phyloP scores from a whole-genome alignment of 352 stramenopile genomes.

The Phytophthora citrophthora region DNA sequence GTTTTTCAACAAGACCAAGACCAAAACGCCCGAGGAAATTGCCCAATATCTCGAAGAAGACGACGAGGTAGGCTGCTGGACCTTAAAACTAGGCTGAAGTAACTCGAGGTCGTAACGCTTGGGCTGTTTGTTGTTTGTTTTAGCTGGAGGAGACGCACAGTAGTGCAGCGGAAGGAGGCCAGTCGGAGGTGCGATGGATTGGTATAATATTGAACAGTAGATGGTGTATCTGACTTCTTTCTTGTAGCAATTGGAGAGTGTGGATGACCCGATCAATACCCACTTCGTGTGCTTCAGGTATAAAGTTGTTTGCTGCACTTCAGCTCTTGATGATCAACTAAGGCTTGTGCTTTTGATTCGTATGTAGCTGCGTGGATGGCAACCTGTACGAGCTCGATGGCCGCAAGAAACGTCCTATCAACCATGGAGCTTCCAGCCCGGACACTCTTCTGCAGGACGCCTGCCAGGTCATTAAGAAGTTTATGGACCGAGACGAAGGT shows the following conservation, averaged over 20 bases:
- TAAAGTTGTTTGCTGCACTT: background rate
- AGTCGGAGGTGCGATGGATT: slow-evolving; percentile 75
- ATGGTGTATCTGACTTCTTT: background rate
- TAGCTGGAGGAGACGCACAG: slow-evolving; percentile 93
- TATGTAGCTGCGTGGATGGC: slow-evolving; percentile 83
- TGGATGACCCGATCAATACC: slow-evolving; percentile 95
- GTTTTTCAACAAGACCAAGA: slow-evolving; percentile 85
- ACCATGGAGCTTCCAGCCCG: slow-evolving; percentile 90
- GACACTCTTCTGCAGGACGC: slow-evolving; percentile 91
- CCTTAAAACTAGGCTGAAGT: no score
- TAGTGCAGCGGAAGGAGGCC: slow-evolving; percentile 86
- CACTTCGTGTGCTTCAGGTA: slow-evolving; percentile 97
- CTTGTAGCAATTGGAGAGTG: slow-evolving; percentile 80
- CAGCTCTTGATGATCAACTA: background rate
- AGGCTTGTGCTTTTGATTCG: slow-evolving; percentile 5
- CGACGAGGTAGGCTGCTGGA: slow-evolving; percentile 58
- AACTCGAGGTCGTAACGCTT: background rate
- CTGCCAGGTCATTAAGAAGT: slow-evolving; percentile 90
- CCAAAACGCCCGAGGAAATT: slow-evolving; percentile 82
- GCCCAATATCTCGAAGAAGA: slow-evolving; percentile 91
- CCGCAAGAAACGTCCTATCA: slow-evolving; percentile 94
- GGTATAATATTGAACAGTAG: background rate
- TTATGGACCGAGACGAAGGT: slow-evolving; percentile 94
- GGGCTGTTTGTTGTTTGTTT: slow-evolving; percentile 2
- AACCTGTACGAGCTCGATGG: slow-evolving; percentile 97